These are phyloP conservation scores for Arctium minus DNA, from an alignment of 129 eudicot species.

Conservation along the genomic window DNA sequence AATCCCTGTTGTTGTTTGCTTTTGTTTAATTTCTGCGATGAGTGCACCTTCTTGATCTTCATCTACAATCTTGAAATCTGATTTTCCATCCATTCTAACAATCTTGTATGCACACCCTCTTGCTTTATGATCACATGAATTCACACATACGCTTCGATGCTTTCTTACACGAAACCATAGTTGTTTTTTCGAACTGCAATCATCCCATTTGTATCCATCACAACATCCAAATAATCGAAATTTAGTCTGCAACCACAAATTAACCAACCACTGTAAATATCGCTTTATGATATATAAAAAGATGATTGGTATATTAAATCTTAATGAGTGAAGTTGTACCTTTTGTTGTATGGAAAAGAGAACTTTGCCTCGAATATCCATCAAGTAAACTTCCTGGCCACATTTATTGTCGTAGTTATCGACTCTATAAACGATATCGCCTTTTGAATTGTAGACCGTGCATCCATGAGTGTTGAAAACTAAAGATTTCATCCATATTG, in stretches of 20 bases:
- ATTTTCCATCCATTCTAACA: slow-evolving; percentile 22
- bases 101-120: slow-evolving; percentile 34
- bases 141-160: slow-evolving; percentile 18
- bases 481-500: slow-evolving; percentile 80
- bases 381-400: slow-evolving; percentile 42
- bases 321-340: slow-evolving; percentile 31
- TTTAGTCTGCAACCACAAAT: slow-evolving; percentile 36
- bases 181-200: slow-evolving; percentile 24
- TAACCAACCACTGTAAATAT: neutral
- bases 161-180: slow-evolving; percentile 48
- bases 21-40: slow-evolving; percentile 58
- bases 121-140: slow-evolving; percentile 30
- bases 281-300: neutral
- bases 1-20: slow-evolving; percentile 50
- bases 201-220: slow-evolving; percentile 56
- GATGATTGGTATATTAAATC: too few species aligned
- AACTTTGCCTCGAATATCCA: slow-evolving; percentile 59
- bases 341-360: slow-evolving; percentile 48
- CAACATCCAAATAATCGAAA: slow-evolving; percentile 38
- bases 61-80: slow-evolving; percentile 44
- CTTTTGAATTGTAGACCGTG: slow-evolving; percentile 53
- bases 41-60: slow-evolving; percentile 31
- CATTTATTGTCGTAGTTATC: slow-evolving; percentile 62
- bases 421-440: slow-evolving; percentile 50
- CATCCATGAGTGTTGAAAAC: slow-evolving; percentile 63